phyloP scores from a whole-genome alignment of 768 basidiomycete genomes.

The Daedaleopsis sinensis region DNA sequence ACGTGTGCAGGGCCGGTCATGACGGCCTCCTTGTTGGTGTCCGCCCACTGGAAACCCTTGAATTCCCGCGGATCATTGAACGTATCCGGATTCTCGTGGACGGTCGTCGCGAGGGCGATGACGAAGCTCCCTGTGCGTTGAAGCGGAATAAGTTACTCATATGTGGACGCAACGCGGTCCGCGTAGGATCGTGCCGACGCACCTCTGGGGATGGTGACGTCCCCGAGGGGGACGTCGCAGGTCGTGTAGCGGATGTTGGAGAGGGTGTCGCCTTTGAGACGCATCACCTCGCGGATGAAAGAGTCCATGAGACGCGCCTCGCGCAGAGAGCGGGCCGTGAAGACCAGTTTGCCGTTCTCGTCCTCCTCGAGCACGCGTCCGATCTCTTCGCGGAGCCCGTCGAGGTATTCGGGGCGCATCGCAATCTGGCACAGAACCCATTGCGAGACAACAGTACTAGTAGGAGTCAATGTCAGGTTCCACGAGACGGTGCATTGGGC shows the following conservation, averaged over 20 bases:
- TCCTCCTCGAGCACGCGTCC: constrained; percentile 27
- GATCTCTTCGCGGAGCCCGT: constrained; percentile 33
- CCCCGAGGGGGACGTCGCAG: constrained; percentile 28
- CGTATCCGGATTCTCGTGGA: constrained; percentile 29
- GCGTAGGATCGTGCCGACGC: too few species aligned
- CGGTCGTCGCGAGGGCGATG: constrained; percentile 33
- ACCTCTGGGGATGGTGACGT: constrained; percentile 37
- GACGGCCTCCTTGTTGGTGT: constrained; percentile 31
- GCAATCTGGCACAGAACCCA: constrained; percentile 39
- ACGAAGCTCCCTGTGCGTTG: constrained; percentile 29
- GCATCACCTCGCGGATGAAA: constrained; percentile 41
- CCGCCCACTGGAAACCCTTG: constrained; percentile 35
- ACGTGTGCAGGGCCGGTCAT: constrained; percentile 35
- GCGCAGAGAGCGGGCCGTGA: constrained; percentile 33
- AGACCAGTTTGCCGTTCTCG: constrained; percentile 23
- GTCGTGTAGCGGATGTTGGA: constrained; percentile 33
- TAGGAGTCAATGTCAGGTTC: background rate
- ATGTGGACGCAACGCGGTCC: too few species aligned
- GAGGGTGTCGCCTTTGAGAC: constrained; percentile 40
- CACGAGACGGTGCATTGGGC: background rate
- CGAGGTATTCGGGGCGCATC: constrained; percentile 33
- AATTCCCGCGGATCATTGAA: constrained; percentile 33
- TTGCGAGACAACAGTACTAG: constrained; percentile 36
- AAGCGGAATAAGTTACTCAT: too few species aligned
- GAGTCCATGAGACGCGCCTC: constrained; percentile 34